Percentiles rank a stretch among this genome's conserved stretches.
These are phyloP conservation scores for Yarrowia sp. DNA, from an alignment of 805 yeast genomes.

Conservation along the genomic window DNA sequence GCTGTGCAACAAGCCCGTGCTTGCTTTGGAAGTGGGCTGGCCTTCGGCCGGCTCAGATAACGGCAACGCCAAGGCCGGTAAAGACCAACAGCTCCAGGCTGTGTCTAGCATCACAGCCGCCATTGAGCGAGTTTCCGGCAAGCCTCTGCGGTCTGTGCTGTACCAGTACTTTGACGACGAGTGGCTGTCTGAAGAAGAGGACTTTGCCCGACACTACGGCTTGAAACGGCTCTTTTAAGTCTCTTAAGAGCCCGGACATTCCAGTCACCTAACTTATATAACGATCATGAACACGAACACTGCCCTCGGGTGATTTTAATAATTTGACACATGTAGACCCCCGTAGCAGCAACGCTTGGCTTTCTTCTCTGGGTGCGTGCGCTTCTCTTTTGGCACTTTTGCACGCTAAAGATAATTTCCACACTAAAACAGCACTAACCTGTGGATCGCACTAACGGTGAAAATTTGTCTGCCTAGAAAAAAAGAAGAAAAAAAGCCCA, in stretches of 20 bases:
- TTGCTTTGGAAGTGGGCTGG: conserved; percentile 24
- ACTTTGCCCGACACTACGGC: conserved; percentile 20
- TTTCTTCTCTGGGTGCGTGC: too few species aligned
- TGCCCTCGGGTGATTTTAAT: too few species aligned
- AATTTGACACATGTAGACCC: too few species aligned
- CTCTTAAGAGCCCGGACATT: background rate
- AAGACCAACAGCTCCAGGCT: conserved; percentile 19
- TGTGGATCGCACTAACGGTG: too few species aligned
- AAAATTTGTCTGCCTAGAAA: too few species aligned
- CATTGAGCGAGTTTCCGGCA: conserved; percentile 9
- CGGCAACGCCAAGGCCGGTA: conserved; percentile 25
- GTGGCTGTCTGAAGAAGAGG: conserved; percentile 7
- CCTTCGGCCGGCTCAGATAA: conserved; percentile 9
- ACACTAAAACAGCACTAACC: too few species aligned
- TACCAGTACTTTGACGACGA: conserved; percentile 20
- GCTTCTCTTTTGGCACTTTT: too few species aligned
- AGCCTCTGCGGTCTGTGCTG: conserved; percentile 11
- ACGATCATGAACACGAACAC: background rate
- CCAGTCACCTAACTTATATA: conserved; percentile 6
- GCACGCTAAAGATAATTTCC: too few species aligned
- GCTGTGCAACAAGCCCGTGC: conserved; percentile 24
- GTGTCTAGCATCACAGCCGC: conserved; percentile 10
- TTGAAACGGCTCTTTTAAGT: conserved; percentile 6
- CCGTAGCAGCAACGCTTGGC: too few species aligned
- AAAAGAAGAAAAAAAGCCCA: too few species aligned